Conservation (phyloP, 2,329 filamentous ascomycete species). For the Fusarium mundagurra region DNA sequence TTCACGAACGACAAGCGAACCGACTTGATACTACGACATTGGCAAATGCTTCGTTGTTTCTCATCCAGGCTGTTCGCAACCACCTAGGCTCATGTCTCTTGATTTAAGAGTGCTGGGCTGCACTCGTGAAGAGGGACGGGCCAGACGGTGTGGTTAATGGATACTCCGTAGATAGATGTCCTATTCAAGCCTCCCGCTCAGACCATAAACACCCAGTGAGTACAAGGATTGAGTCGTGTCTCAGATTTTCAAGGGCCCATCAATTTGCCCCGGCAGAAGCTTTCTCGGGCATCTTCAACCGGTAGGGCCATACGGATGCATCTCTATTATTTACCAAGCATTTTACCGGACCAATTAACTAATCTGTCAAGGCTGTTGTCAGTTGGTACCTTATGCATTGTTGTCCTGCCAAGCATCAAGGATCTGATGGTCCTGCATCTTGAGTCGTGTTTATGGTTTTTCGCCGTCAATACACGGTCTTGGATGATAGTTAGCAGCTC, state of each 20-base stretch:
- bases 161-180: neutral
- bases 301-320: constrained; percentile 27
- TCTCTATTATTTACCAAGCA: constrained; percentile 13
- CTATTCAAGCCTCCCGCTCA: constrained; percentile 24
- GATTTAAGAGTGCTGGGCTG: constrained; percentile 1
- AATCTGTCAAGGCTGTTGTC: constrained; percentile 1
- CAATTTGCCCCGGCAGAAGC: neutral
- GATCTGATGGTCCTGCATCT: constrained; percentile 16
- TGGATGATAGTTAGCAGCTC: constrained; percentile 2
- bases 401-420: constrained; percentile 34
- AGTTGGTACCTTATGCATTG: constrained; percentile 20
- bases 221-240: constrained; percentile 25
- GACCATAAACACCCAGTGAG: constrained; percentile 14
- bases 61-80: constrained; percentile 17
- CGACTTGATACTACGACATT: constrained; percentile 17
- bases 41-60: constrained; percentile 28
- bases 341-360: constrained; percentile 3
- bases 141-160: constrained; percentile 22
- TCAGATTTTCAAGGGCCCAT: constrained; percentile 23
- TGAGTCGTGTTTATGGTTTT: constrained; percentile 30
- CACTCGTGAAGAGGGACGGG: constrained; percentile 9
- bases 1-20: constrained; percentile 27
- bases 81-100: neutral
- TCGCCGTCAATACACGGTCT: neutral
- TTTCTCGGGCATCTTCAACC: constrained; percentile 29